Percentiles rank a stretch among this genome's conserved stretches.
Evolutionary conservation across 305 asterid genomes (phyloP).

Genomic region (Andrographis paniculata): DNA sequence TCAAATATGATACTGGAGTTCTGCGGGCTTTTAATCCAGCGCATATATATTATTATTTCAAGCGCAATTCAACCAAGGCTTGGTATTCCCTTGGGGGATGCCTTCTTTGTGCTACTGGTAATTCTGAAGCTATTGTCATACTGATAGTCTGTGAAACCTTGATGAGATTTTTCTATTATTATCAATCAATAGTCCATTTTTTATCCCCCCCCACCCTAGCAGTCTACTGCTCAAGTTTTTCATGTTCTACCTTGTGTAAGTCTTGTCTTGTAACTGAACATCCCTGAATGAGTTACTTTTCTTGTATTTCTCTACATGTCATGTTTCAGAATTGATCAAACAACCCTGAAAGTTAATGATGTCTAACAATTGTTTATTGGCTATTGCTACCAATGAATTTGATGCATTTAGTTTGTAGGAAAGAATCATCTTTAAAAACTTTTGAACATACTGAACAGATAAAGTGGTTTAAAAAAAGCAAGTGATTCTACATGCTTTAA

Average conservation of each 20-base stretch:
- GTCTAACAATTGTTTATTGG: no score
- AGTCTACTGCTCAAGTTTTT: background rate
- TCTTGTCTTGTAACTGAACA: background rate
- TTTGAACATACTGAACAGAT: background rate
- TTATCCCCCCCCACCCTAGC: background rate
- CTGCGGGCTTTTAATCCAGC: constrained; percentile 86
- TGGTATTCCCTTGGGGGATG: constrained; percentile 99
- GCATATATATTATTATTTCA: constrained; percentile 84
- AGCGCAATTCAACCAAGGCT: constrained; percentile 78
- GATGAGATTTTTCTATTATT: background rate
- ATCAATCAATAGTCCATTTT: background rate
- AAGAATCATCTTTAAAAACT: background rate
- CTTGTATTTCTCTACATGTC: background rate
- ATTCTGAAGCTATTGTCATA: constrained; percentile 2
- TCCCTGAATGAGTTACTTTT: background rate
- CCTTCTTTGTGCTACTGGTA: constrained; percentile 97
- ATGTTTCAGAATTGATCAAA: background rate
- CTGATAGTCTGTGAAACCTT: background rate
- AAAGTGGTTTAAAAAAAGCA: background rate
- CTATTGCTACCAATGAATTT: background rate
- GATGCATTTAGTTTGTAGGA: background rate
- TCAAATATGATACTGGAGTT: constrained; percentile 74
- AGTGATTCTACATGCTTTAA: background rate
- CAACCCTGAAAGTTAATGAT: background rate
- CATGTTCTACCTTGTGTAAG: background rate